A percentile compares a stretch with the other conserved stretches of the same genome.
phyloP scores from a whole-genome alignment of 345 rosid genomes.

The Populus ilicifolia region DNA sequence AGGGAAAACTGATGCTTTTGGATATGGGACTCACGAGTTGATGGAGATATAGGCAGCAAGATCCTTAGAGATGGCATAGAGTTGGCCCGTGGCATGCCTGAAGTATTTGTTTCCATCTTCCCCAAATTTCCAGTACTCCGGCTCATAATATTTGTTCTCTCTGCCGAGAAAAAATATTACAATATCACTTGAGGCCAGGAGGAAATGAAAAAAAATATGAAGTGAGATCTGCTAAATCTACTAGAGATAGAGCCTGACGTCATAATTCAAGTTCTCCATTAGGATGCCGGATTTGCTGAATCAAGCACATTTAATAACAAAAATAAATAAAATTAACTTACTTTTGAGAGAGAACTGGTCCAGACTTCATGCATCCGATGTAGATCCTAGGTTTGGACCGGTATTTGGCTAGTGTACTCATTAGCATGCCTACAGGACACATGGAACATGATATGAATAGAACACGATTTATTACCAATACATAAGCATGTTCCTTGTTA shows the following conservation, averaged over 20 bases:
- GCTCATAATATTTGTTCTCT: constrained; percentile 77
- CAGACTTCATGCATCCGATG: constrained; percentile 99
- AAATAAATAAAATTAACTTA: constrained; percentile 20
- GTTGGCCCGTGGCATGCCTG: constrained; percentile 88
- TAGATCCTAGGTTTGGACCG: constrained; percentile 64
- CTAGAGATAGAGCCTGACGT: too few species aligned
- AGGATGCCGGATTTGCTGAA: too few species aligned
- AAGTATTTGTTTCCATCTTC: constrained; percentile 90
- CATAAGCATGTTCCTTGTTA: too few species aligned
- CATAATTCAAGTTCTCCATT: too few species aligned
- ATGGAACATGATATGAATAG: background rate
- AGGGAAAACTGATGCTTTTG: too few species aligned
- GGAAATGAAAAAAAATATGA: too few species aligned
- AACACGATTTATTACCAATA: background rate
- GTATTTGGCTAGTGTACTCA: constrained; percentile 46
- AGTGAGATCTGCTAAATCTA: too few species aligned
- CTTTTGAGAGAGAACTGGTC: constrained; percentile 81
- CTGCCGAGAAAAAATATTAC: constrained; percentile 24
- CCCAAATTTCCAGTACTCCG: constrained; percentile 92
- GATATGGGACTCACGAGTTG: constrained; percentile 47
- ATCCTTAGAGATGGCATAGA: constrained; percentile 85
- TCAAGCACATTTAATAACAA: too few species aligned
- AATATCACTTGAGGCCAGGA: too few species aligned
- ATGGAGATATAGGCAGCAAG: constrained; percentile 74
- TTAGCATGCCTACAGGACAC: constrained; percentile 45